Evolutionary conservation across 306 rosid genomes (phyloP), one percentile per base, ranked within the genome.

Genomic region (Abrus precatorius): DNA sequence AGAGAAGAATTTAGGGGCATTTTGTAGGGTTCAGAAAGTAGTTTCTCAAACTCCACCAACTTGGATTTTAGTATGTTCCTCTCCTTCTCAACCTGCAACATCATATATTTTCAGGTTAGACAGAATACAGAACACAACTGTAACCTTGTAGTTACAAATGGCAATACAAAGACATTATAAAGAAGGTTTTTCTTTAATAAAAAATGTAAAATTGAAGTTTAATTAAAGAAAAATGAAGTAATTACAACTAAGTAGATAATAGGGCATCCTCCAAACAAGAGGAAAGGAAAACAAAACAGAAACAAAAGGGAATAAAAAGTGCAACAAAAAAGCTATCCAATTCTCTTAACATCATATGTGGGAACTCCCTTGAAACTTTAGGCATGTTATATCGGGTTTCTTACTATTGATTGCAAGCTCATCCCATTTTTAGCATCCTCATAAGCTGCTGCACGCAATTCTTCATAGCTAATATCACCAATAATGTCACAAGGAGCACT

Each of bases 381-480:
- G 56, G 55, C 68, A 83, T 33, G 47, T 33, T 14, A 75, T 41
- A 53, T 74, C 65, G 13, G 57, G 75, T 57, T 82, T 87, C 98
- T 90, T 87, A 94, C 98, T 64, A 94, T 92, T 61, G 90, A 85
- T 73, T 86, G 94, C 68, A 91, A 85, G 74, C 69, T 80, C 89
- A 89, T 66, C 69, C 99, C 98, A 2, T 53, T 84, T 75, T 84
- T 91, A 38, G 95, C 93, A 81, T 95, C 98, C 82, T 91, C 96
- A 33, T 95, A 95, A 56, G 99, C 99, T 29, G 87, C 85, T 48
- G 89, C 88, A 69, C 99, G 81, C 87, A 95, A 74, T 88, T 95
- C 98, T 90, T 95, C 97, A 36, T 80, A 91, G 87, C 99, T 95
- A 76, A 90, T 79, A 85, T 95, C 99, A 60, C 97, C 99, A 79